Conservation (phyloP, 208 protist species). For the Leishmania guyanensis region DNA sequence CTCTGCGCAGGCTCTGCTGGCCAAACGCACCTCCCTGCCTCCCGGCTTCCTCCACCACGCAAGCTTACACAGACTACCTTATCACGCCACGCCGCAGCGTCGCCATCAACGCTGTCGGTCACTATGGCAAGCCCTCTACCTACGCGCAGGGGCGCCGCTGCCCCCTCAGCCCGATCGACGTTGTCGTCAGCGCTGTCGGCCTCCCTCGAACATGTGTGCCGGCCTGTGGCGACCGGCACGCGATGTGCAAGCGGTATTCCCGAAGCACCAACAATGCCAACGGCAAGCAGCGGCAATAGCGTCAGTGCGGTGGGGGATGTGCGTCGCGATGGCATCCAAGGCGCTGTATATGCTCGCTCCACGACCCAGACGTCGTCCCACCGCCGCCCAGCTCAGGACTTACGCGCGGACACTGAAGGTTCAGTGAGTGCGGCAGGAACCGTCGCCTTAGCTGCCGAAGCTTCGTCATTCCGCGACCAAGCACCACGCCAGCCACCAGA, state of each 20-base stretch:
- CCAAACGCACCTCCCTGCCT: background rate
- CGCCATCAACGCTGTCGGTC: background rate
- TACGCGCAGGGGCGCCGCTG: background rate
- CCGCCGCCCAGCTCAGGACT: background rate
- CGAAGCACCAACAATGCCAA: background rate
- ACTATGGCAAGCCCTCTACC: background rate
- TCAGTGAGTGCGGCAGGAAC: background rate
- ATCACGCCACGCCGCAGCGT: background rate
- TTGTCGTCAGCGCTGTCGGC: background rate
- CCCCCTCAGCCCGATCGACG: background rate
- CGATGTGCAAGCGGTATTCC: background rate
- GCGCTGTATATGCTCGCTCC: background rate
- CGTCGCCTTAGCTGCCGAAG: background rate
- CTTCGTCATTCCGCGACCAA: conserved; percentile 8
- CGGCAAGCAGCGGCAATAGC: background rate
- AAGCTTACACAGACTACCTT: background rate
- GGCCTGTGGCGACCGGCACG: background rate
- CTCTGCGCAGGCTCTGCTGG: background rate
- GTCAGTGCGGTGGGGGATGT: background rate
- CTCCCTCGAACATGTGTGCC: background rate
- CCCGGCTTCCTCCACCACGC: background rate
- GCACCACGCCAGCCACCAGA: background rate
- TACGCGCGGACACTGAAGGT: background rate
- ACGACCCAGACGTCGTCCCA: conserved; percentile 92
- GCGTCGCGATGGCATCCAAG: background rate